A percentile compares a stretch with the other conserved stretches of the same genome.
Evolutionary conservation across 1,284 basidiomycete species (phyloP).

Genomic region (Megacollybia platyphylla): DNA sequence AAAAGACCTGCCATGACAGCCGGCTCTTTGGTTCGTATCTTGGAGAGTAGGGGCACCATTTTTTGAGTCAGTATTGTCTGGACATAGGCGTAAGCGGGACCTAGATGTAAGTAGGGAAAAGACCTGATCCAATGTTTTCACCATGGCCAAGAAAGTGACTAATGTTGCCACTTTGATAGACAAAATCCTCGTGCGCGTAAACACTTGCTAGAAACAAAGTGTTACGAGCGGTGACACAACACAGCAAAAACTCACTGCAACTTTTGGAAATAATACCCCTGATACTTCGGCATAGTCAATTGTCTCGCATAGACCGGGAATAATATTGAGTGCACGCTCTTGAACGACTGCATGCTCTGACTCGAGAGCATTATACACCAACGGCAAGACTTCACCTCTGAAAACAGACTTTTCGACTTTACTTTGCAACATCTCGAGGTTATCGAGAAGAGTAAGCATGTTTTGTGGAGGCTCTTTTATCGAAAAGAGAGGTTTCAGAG

Average conservation of each 20-base stretch:
- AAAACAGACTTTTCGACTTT: slow-evolving; percentile 87
- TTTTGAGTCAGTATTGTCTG: slow-evolving; percentile 84
- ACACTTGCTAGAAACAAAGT: slow-evolving; percentile 52
- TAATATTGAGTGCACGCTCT: slow-evolving; percentile 77
- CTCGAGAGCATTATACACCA: slow-evolving; percentile 92
- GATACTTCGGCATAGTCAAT: slow-evolving; percentile 92
- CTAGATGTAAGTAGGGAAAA: slow-evolving; percentile 3
- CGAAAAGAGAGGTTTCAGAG: slow-evolving; percentile 81
- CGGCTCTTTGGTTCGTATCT: slow-evolving; percentile 92
- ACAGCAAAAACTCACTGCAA: slow-evolving; percentile 50
- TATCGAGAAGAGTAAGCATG: slow-evolving; percentile 87
- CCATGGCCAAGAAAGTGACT: slow-evolving; percentile 83
- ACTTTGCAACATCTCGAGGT: slow-evolving; percentile 75
- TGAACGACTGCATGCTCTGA: slow-evolving; percentile 86
- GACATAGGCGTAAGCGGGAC: slow-evolving; percentile 10
- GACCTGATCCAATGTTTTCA: slow-evolving; percentile 88
- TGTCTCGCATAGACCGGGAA: slow-evolving; percentile 84
- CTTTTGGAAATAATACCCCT: slow-evolving; percentile 74
- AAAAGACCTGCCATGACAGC: slow-evolving; percentile 62
- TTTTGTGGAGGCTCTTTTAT: slow-evolving; percentile 96
- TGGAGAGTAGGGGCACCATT: slow-evolving; percentile 84
- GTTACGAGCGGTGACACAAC: background rate
- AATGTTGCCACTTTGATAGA: slow-evolving; percentile 86
- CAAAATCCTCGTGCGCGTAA: slow-evolving; percentile 79
- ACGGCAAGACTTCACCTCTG: slow-evolving; percentile 85